Evolutionary conservation across 1,284 basidiomycete species (phyloP).

Genomic region (Fomitopsis palustris): DNA sequence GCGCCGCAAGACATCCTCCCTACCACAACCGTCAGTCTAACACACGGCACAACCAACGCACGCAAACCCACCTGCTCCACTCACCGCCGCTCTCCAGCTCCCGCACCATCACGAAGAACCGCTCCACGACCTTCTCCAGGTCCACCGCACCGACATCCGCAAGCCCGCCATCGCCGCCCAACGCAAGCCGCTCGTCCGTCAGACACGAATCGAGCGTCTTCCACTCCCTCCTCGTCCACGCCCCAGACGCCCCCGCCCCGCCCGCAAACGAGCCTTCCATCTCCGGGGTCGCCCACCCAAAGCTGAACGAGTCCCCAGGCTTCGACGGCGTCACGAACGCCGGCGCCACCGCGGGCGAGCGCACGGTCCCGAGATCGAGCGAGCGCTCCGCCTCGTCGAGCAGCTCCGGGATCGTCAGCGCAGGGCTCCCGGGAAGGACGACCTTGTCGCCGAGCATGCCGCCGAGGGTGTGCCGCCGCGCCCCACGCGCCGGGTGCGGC

Average conservation of each 20-base stretch:
- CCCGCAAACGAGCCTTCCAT: not conserved
- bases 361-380: conserved; percentile 24
- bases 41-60: not conserved
- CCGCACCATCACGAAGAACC: conserved; percentile 48
- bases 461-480: conserved; percentile 35
- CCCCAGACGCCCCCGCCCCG: conserved; percentile 20
- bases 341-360: too few relatives aligned
- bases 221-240: conserved; percentile 73
- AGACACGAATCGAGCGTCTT: conserved; percentile 73
- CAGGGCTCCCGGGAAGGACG: conserved; percentile 51
- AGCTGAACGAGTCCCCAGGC: not conserved
- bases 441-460: conserved; percentile 50
- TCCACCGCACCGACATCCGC: conserved; percentile 48
- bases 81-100: conserved; percentile 33
- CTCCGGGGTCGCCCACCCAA: not conserved
- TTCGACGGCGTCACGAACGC: conserved; percentile 1
- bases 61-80: conserved; percentile 47
- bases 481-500: conserved; percentile 18
- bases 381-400: conserved; percentile 52
- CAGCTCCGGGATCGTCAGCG: conserved; percentile 50
- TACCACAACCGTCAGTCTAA: conserved; percentile 23
- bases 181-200: conserved; percentile 57
- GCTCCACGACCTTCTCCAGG: conserved; percentile 49
- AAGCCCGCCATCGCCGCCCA: conserved; percentile 36
- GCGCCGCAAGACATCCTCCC: conserved; percentile 51